phyloP scores from a whole-genome alignment of 2,329 filamentous ascomycete species.

The Colletotrichum sp. region DNA sequence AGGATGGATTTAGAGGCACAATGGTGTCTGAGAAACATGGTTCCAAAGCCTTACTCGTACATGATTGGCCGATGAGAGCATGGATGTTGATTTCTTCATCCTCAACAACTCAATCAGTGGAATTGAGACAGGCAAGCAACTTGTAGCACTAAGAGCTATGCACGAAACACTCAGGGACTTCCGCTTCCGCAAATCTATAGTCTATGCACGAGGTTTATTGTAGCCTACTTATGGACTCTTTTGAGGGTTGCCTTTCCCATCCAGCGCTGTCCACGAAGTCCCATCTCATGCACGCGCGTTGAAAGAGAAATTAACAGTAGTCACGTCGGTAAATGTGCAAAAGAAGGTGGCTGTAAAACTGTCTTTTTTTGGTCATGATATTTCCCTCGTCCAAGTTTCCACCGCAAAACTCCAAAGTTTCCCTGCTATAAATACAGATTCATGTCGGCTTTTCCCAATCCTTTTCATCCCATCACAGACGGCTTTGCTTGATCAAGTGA shows the following conservation, averaged over 20 bases:
- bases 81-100: background rate
- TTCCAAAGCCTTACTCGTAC: background rate
- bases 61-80: background rate
- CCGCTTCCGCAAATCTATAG: fast-evolving
- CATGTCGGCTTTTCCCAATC: background rate
- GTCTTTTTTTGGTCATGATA: background rate
- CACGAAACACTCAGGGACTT: background rate
- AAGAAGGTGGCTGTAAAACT: background rate
- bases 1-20: background rate
- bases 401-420: background rate
- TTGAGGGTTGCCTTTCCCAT: background rate
- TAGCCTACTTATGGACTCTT: no score
- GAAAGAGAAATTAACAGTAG: fast-evolving
- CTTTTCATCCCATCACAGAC: background rate
- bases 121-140: background rate
- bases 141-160: background rate
- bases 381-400: background rate
- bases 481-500: slow-evolving; percentile 16
- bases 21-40: background rate
- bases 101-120: background rate
- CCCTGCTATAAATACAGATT: background rate
- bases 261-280: background rate
- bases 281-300: background rate
- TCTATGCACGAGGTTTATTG: background rate
- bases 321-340: background rate